Evolutionary conservation across 148 eudicot genomes (phyloP), one percentile per base, ranked within the genome.

Genomic region (Beta vulgaris): DNA sequence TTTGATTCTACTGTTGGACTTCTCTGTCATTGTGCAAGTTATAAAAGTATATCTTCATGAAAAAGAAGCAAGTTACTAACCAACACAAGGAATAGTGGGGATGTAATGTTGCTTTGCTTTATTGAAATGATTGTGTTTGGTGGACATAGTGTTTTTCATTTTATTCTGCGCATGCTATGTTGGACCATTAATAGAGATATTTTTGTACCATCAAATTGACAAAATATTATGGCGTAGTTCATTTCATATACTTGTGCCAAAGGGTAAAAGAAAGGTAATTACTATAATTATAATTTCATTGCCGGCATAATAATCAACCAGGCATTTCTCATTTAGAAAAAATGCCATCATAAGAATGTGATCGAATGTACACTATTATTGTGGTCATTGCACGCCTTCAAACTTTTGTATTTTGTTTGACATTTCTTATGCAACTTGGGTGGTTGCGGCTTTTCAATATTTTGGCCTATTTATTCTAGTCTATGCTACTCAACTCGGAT

Each of bases 101-200:
- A 67, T 23, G 71, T 67, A n/a, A n/a, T n/a, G n/a, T n/a, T n/a
- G n/a, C n/a, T n/a, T n/a, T 67, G 71, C 53, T 40, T 63, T 63
- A 43, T 35, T 36, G 68, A 35, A 63, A 63, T 63, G 26, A 63
- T 63, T 25, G 11, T 63, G 28, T 65, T 28, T 40, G 49, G 46
- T n/a, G 7, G 19, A 15, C 5, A 19, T 4, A 4, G 1, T 25
- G 35, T 67, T 67, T 67, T 40, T 37, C 69, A n/a, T n/a, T 21
- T 64, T 64, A 40, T 14, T 40, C 25, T 42, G 18, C 70, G 70
- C 70, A 42, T 67, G 70, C 70, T 23, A 13, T 42, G 1, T 23
- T 25, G 53, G 51, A 25, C 70, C 51, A 54, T 54, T 57, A 57
- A 26, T 31, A 14, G 10, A 46, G 55, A 57, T 18, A 21, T 34